These are phyloP conservation scores for Amanita rubescens DNA, from an alignment of 768 basidiomycete species.

Conservation along the genomic window DNA sequence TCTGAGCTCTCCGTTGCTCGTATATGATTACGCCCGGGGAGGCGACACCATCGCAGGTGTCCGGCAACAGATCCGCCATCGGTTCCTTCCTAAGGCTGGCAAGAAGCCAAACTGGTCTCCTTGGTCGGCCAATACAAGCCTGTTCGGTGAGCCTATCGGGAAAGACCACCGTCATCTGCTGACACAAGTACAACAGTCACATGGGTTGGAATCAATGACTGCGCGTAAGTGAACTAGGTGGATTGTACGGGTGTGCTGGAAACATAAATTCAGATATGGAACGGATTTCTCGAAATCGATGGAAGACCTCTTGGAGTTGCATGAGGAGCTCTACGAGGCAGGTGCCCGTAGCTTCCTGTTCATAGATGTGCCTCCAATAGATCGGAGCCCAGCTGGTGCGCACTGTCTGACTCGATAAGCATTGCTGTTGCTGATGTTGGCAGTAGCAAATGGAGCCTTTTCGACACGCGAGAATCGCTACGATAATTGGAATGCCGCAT, in stretches of 20 bases:
- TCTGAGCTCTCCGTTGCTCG: conserved; percentile 31
- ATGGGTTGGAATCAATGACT: conserved; percentile 66
- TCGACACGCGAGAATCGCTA: background rate
- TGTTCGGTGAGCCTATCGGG: conserved; percentile 35
- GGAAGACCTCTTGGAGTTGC: conserved; percentile 32
- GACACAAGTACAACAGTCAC: conserved; percentile 33
- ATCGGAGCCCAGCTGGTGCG: conserved; percentile 39
- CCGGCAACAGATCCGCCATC: conserved; percentile 27
- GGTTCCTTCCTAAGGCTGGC: conserved; percentile 33
- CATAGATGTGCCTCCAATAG: conserved; percentile 51
- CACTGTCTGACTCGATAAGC: background rate
- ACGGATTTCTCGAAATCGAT: conserved; percentile 19
- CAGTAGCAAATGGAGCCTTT: conserved; percentile 2
- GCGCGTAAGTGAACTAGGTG: conserved; percentile 31
- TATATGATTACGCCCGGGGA: conserved; percentile 52
- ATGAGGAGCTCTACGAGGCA: conserved; percentile 39
- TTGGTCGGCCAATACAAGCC: conserved; percentile 35
- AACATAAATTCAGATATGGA: conserved; percentile 12
- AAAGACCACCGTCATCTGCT: background rate
- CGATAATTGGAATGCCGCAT: conserved; percentile 38
- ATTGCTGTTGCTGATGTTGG: background rate
- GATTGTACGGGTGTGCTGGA: background rate
- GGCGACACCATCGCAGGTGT: conserved; percentile 41
- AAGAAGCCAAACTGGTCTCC: conserved; percentile 27
- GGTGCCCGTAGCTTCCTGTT: conserved; percentile 53